phyloP scores from a whole-genome alignment of 2,329 filamentous ascomycete species.

The Harringtonia lauricola region DNA sequence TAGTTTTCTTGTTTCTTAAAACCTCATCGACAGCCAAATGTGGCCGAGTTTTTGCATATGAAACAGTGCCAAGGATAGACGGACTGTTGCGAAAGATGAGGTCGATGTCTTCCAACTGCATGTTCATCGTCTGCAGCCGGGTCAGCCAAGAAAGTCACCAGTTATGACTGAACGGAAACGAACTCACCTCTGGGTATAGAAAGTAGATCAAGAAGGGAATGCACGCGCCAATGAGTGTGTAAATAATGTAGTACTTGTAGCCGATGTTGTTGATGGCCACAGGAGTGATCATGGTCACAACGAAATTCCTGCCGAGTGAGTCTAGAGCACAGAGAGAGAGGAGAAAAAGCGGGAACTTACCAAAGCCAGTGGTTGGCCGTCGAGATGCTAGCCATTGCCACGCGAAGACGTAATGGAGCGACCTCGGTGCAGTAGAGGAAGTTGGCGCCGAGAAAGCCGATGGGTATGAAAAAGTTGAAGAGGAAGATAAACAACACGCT shows the following conservation, averaged over 20 bases:
- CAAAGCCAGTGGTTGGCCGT: conserved; percentile 41
- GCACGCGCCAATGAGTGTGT: conserved; percentile 17
- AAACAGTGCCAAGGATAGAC: not conserved
- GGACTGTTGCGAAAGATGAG: conserved; percentile 30
- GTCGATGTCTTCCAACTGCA: conserved; percentile 57
- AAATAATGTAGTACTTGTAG: conserved; percentile 40
- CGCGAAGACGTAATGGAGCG: conserved; percentile 6
- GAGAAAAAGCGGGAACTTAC: conserved; percentile 15
- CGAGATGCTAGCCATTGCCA: conserved; percentile 3
- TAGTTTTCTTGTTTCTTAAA: no score
- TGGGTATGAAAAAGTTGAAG: conserved; percentile 23
- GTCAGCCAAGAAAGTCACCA: not conserved
- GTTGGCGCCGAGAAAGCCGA: conserved; percentile 35
- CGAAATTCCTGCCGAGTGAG: conserved; percentile 16
- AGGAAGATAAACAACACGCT: conserved; percentile 9
- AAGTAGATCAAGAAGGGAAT: conserved; percentile 23
- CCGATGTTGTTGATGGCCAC: conserved; percentile 38
- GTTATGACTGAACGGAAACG: not conserved
- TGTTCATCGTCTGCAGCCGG: conserved; percentile 15
- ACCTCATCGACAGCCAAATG: not conserved
- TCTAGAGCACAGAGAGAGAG: not conserved
- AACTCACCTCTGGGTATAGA: conserved; percentile 41
- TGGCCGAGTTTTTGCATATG: conserved; percentile 2
- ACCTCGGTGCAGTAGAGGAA: conserved; percentile 13
- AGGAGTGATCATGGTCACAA: conserved; percentile 31